Conservation (phyloP, 2,329 filamentous ascomycete genomes). For the Venturia effusa region DNA sequence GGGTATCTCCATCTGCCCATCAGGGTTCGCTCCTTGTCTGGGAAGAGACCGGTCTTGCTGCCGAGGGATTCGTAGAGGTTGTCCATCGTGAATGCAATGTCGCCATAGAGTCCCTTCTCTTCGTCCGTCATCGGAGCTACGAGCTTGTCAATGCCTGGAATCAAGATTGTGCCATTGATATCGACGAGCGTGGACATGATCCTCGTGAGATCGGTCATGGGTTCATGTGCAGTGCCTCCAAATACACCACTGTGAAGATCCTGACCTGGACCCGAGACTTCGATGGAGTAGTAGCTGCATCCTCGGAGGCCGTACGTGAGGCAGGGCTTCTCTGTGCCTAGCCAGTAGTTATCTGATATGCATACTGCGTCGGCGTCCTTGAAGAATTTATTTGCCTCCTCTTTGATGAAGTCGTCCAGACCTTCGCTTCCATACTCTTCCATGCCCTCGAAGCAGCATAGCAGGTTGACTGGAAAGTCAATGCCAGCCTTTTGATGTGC, state of each 20-base stretch:
- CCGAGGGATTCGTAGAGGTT: slow-evolving; percentile 87
- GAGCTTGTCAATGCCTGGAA: slow-evolving; percentile 87
- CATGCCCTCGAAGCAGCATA: slow-evolving; percentile 99
- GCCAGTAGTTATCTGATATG: slow-evolving; percentile 99
- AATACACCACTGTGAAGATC: slow-evolving; percentile 97
- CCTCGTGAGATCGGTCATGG: slow-evolving; percentile 89
- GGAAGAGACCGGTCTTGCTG: slow-evolving; percentile 74
- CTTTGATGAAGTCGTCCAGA: slow-evolving; percentile 85
- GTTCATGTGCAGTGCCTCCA: slow-evolving; percentile 90
- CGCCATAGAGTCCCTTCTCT: slow-evolving; percentile 77
- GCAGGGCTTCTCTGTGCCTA: slow-evolving; percentile 96
- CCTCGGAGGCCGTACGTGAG: slow-evolving; percentile 94
- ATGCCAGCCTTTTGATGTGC: slow-evolving; percentile 91
- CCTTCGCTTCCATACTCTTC: slow-evolving; percentile 98
- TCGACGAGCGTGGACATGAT: slow-evolving; percentile 79
- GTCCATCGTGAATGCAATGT: slow-evolving; percentile 92
- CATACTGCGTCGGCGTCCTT: slow-evolving; percentile 92
- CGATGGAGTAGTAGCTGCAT: slow-evolving; percentile 94
- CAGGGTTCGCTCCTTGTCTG: slow-evolving; percentile 81
- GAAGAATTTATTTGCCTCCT: slow-evolving; percentile 89
- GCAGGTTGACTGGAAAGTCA: slow-evolving; percentile 91
- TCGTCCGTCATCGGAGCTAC: slow-evolving; percentile 81
- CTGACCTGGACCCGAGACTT: slow-evolving; percentile 80
- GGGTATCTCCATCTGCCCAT: slow-evolving; percentile 96
- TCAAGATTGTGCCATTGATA: slow-evolving; percentile 81